Base-by-base conservation (phyloP, 148 eudicot species). In the Mesembryanthemum crystallinum region DNA sequence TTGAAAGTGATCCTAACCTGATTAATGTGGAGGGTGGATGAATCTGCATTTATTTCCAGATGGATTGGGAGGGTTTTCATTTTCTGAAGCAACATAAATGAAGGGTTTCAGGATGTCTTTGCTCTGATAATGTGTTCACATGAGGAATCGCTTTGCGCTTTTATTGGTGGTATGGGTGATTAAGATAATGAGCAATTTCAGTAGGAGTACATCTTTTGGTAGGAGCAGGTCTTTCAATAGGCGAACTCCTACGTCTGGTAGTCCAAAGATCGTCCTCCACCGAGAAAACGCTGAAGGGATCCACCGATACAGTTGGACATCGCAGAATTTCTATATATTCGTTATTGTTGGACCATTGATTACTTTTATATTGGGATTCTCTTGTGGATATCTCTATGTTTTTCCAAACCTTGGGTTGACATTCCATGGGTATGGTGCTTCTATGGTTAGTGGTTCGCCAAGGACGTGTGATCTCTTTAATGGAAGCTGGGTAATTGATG, bases 401-500 rank as follows among this genome's bases (percentile, higher is more conserved):
- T 73, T 84, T 9, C 89, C 89, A 3, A 83, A 74, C 64, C 76
- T 81, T 21, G 77, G 83, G 60, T 73, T 63, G 25, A 55, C 86
- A 33, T 83, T 83, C 33, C 81, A 78, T 71, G 82, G 82, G 64
- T 39, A 72, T 69, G 58, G 69, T 52, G 30, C 78, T 59, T 71
- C 82, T 1, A 23, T 23, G 23, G 24, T 35, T 23, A 49, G 55
- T 77, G 79, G 66, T 32, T 63, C 71, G 4, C 25, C 27, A 1
- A 60, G 59, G 3, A 23, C 1, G 1, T 89, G 92, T 75, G 84
- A 89, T 78, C 42, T 85, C 28, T 89, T 84, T 82, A 85, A 81
- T 74, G 93, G 93, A 51, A 76, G 66, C 39, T 89, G 93, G 93
- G 78, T 86, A 32, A 23, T 25, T 32, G 86, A 87, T 70, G 69